Evolutionary conservation across 768 basidiomycete genomes (phyloP), one percentile per base, ranked within the genome.

Genomic region (Obba rivulosa): DNA sequence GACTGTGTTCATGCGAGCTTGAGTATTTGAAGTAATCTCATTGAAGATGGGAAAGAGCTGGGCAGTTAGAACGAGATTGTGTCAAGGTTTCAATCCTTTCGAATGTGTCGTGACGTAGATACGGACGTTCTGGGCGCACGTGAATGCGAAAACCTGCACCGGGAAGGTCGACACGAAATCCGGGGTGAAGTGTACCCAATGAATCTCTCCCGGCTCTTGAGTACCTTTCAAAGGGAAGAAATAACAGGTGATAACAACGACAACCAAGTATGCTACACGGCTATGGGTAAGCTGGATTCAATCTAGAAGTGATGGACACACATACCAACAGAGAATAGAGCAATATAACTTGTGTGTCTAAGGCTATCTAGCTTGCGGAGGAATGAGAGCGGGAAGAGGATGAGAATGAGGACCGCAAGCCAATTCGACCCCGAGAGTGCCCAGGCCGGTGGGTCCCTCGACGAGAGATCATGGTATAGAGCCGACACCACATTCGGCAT

Each of bases 1-100:
- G 52, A 97, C 78, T n/a, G 76, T 71, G 64, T 96, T 95, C 80
- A 98, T 83, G 34, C 89, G 79, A 39, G 67, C 58, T 63, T 96
- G 94, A 2, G 82, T 80, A 62, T 95, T 96, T 24, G 69, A 70
- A 57, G 77, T 76, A 28, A 98, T 74, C 66, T 98, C 95, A 63
- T 97, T 97, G 70, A 85, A 95, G 45, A 96, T 82, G 2, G 92
- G 90, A 67, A 97, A 96, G 16, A 98, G 69, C 90, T 98, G 55
- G 50, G 23, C 28, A 31, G 13, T 52, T 54, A 53, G 47, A 46
- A 45, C 11, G 7, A 36, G 8, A 22, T 13, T 8, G 16, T 17
- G 13, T 10, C 10, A 43, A 7, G 40, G 3, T 4, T 37, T 36
- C 4, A 41, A 18, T 2, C 37, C 8, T 17, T 14, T 17, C 20